phyloP scores from a whole-genome alignment of 768 basidiomycete species.

The Lactarius evosmus region DNA sequence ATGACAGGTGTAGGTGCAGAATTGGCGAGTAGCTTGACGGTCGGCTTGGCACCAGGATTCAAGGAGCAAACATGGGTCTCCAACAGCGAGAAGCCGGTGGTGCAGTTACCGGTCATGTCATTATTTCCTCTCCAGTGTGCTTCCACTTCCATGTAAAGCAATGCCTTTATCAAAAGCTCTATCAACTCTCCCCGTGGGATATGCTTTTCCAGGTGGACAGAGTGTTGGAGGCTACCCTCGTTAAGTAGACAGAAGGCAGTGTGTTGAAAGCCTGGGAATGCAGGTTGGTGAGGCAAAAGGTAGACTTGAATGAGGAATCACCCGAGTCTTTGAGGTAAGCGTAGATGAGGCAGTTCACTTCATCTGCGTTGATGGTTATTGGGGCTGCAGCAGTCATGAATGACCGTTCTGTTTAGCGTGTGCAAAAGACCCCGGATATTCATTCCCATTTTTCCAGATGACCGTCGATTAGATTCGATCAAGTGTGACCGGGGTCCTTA shows the following conservation, averaged over 20 bases:
- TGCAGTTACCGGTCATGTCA: constrained; percentile 61
- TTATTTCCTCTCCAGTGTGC: constrained; percentile 68
- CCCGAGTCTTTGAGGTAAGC: constrained; percentile 83
- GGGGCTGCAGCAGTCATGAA: constrained; percentile 36
- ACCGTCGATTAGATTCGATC: not conserved
- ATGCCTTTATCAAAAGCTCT: constrained; percentile 74
- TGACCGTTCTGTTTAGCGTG: constrained; percentile 21
- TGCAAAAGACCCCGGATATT: constrained; percentile 35
- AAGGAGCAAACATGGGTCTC: constrained; percentile 68
- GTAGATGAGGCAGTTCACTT: constrained; percentile 82
- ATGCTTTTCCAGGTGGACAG: constrained; percentile 64
- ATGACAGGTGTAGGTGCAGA: constrained; percentile 7
- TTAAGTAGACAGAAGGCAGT: constrained; percentile 77
- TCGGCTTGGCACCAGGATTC: constrained; percentile 39
- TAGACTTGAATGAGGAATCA: constrained; percentile 32
- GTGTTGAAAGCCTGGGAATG: constrained; percentile 65
- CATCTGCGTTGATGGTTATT: constrained; percentile 71
- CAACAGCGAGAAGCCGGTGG: constrained; percentile 67
- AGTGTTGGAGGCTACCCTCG: constrained; percentile 68
- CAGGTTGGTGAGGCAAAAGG: constrained; percentile 16
- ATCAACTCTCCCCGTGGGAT: constrained; percentile 80
- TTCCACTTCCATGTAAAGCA: constrained; percentile 81
- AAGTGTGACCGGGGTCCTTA: not conserved
- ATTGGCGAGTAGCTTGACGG: constrained; percentile 20
- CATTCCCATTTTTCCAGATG: constrained; percentile 35